These are phyloP conservation scores for Picea mariana DNA, from an alignment of 83 land plant species.

Conservation along the genomic window DNA sequence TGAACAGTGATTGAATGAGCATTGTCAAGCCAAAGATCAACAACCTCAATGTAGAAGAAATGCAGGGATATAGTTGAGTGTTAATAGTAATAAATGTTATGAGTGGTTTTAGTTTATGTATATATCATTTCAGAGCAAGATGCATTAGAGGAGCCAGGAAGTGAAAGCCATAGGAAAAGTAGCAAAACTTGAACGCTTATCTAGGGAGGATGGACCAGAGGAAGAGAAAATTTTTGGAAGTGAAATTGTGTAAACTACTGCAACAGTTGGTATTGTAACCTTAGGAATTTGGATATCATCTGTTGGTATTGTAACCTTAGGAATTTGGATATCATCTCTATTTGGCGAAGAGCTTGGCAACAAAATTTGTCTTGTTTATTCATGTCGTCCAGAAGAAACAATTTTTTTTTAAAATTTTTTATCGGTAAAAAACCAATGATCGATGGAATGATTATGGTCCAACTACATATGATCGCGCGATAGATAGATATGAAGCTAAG, in stretches of 20 bases:
- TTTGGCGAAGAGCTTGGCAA: constrained; percentile 2
- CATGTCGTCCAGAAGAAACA: no score
- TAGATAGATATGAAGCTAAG: no score
- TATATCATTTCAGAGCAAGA: background rate
- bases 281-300: constrained; percentile 65
- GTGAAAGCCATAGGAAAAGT: no score
- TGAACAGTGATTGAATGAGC: background rate
- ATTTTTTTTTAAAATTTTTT: no score
- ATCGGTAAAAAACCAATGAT: no score
- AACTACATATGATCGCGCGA: no score
- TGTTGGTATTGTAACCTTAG: constrained; percentile 53
- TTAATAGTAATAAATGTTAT: background rate
- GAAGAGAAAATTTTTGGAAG: constrained; percentile 38
- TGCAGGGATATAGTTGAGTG: constrained; percentile 3
- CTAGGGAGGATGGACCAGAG: constrained; percentile 37
- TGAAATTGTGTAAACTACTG: constrained; percentile 62
- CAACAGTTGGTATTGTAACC: constrained; percentile 55
- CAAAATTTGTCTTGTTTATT: no score
- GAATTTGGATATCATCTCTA: constrained; percentile 53
- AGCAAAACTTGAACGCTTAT: no score
- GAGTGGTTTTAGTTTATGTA: constrained; percentile 7
- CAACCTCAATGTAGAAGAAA: background rate
- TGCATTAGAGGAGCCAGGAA: no score
- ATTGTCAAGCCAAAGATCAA: background rate
- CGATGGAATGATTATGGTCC: no score